Conservation (phyloP, 495 filamentous ascomycete species). For the Penicillium subrubescens region DNA sequence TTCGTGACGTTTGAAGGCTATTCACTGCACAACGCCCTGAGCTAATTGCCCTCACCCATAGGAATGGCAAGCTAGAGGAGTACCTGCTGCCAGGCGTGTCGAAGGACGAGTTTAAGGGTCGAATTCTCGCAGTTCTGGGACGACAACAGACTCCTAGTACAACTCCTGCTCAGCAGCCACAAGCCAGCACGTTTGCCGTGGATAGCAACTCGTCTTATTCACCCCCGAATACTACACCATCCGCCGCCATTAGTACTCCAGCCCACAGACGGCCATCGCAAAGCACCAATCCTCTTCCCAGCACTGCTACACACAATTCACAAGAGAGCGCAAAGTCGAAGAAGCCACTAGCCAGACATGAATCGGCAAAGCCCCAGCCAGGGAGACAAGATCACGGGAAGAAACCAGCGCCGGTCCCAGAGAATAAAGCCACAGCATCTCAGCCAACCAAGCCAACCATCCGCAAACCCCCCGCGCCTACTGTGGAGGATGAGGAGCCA, state of each 20-base stretch:
- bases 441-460: slow-evolving; percentile 18
- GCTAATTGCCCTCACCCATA: slow-evolving; percentile 25
- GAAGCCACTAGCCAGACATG: neutral
- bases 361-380: slow-evolving; percentile 6
- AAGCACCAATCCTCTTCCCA: neutral
- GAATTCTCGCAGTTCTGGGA: slow-evolving; percentile 46
- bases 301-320: neutral
- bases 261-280: slow-evolving; percentile 3
- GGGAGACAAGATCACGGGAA: slow-evolving; percentile 13
- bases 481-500: slow-evolving; percentile 14
- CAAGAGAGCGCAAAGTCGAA: slow-evolving; percentile 11
- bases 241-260: neutral
- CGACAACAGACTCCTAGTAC: slow-evolving; percentile 8
- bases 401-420: slow-evolving; percentile 4
- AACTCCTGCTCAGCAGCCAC: slow-evolving; percentile 5
- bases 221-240: neutral
- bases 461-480: slow-evolving; percentile 1
- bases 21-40: neutral
- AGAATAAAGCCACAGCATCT: slow-evolving; percentile 6
- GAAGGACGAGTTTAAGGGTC: slow-evolving; percentile 58
- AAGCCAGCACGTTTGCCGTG: slow-evolving; percentile 8
- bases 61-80: slow-evolving; percentile 63
- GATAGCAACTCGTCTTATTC: slow-evolving; percentile 1
- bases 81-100: slow-evolving; percentile 61
- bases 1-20: neutral